Conservation (phyloP, 75 land plant genomes). For the Cryptomeria japonica region DNA sequence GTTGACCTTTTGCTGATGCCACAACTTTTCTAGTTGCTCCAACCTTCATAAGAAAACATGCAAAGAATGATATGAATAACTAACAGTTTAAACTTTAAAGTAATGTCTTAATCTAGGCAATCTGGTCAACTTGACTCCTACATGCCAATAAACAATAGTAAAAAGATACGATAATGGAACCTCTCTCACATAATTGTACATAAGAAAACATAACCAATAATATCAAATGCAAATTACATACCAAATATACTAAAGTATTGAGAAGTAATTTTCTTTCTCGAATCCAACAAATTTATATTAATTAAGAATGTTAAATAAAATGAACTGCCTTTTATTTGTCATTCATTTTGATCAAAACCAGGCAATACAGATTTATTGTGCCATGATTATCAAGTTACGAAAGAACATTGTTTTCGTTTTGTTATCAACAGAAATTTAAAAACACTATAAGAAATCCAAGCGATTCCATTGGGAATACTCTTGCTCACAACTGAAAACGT, state of each 20-base stretch:
- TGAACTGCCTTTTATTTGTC: neutral
- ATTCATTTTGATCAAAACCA: neutral
- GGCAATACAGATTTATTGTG: neutral
- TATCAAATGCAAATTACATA: neutral
- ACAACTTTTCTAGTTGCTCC: slow-evolving; percentile 80
- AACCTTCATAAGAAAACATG: slow-evolving; percentile 46
- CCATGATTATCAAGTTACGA: too few species aligned
- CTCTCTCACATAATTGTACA: neutral
- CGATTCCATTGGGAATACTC: neutral
- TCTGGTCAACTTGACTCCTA: neutral
- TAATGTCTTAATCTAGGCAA: neutral
- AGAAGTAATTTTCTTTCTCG: neutral
- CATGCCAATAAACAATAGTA: neutral
- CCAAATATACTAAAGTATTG: neutral
- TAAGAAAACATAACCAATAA: neutral
- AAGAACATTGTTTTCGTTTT: too few species aligned
- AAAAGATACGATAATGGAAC: neutral
- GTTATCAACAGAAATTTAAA: too few species aligned
- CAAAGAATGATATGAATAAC: neutral
- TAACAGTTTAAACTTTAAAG: neutral
- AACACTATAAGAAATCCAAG: too few species aligned
- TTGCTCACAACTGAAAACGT: neutral
- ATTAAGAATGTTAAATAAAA: neutral
- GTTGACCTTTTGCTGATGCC: slow-evolving; percentile 78
- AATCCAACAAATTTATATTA: neutral